Percentiles rank a stretch among this genome's conserved stretches.
These are phyloP conservation scores for Xylaria longipes DNA, from an alignment of 495 filamentous ascomycete species.

Conservation along the genomic window DNA sequence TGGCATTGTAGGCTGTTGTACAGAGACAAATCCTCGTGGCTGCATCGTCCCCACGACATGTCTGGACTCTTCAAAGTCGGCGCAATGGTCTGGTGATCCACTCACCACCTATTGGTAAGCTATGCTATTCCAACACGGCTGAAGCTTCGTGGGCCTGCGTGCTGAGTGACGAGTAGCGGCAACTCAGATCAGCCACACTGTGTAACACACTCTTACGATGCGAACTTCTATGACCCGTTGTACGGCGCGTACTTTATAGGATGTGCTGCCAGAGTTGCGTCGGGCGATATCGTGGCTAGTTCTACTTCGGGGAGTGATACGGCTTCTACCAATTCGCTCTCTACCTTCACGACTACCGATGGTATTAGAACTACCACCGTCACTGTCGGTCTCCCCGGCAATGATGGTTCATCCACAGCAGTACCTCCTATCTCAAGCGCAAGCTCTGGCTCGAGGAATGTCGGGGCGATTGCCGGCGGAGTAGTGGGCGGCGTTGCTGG, in stretches of 20 bases:
- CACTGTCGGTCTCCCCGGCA: constrained; percentile 22
- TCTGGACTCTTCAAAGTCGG: constrained; percentile 30
- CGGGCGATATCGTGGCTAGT: constrained; percentile 36
- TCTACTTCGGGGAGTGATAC: constrained; percentile 22
- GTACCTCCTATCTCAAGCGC: background rate
- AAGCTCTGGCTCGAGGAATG: constrained; percentile 22
- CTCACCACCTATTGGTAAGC: constrained; percentile 35
- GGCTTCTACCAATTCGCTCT: constrained; percentile 20
- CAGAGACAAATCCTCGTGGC: constrained; percentile 27
- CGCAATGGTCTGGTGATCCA: constrained; percentile 22
- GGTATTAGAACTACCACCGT: constrained; percentile 33
- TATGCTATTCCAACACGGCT: background rate
- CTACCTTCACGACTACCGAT: constrained; percentile 21
- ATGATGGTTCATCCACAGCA: constrained; percentile 27
- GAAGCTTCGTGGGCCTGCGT: background rate
- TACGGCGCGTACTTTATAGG: constrained; percentile 38
- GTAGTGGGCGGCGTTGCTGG: constrained; percentile 48
- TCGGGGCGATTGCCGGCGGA: constrained; percentile 48
- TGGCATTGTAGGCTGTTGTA: constrained; percentile 37
- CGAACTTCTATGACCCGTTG: constrained; percentile 36
- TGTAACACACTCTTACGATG: constrained; percentile 39
- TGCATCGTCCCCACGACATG: constrained; percentile 41
- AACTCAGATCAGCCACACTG: constrained; percentile 32
- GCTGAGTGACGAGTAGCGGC: constrained; percentile 33
- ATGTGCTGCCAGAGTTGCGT: constrained; percentile 31